Conservation (phyloP, 768 basidiomycete species). For the Termitomyces sp. region DNA sequence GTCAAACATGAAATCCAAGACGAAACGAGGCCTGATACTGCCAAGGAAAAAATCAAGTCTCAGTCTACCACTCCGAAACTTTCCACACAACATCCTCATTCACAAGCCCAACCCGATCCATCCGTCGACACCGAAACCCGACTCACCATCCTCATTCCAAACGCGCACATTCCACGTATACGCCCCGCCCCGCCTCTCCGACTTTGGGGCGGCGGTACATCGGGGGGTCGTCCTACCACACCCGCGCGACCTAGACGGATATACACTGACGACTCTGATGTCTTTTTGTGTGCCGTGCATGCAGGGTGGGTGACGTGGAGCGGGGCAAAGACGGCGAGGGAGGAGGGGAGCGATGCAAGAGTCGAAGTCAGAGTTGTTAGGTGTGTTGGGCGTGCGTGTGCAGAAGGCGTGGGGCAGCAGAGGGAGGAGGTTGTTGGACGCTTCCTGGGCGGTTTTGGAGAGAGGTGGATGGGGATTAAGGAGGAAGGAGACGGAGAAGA, state of each 20-base stretch:
- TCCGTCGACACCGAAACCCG: slow-evolving; percentile 38
- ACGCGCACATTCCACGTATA: slow-evolving; percentile 48
- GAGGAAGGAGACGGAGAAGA: slow-evolving; percentile 17
- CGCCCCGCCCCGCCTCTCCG: slow-evolving; percentile 43
- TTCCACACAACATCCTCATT: background rate
- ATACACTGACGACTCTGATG: slow-evolving; percentile 75
- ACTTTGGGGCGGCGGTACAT: slow-evolving; percentile 69
- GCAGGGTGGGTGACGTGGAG: slow-evolving; percentile 52
- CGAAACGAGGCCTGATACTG: background rate
- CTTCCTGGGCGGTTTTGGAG: slow-evolving; percentile 40
- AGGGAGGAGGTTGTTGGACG: slow-evolving; percentile 41
- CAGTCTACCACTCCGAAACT: slow-evolving; percentile 3
- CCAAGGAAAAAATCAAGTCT: slow-evolving; percentile 8
- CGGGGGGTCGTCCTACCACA: slow-evolving; percentile 24
- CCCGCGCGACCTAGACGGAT: slow-evolving; percentile 31
- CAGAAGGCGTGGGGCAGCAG: too few species aligned
- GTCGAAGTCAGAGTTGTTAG: slow-evolving; percentile 35
- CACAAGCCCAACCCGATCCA: too few species aligned
- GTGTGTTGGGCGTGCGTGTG: slow-evolving; percentile 29
- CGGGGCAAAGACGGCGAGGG: slow-evolving; percentile 31
- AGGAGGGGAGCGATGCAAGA: slow-evolving; percentile 31
- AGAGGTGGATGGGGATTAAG: slow-evolving; percentile 27
- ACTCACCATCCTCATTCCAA: slow-evolving; percentile 54
- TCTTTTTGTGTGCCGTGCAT: slow-evolving; percentile 65
- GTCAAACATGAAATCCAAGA: background rate